phyloP scores from a whole-genome alignment of 805 yeast species.

The Helenozyma baotianmanensis region DNA sequence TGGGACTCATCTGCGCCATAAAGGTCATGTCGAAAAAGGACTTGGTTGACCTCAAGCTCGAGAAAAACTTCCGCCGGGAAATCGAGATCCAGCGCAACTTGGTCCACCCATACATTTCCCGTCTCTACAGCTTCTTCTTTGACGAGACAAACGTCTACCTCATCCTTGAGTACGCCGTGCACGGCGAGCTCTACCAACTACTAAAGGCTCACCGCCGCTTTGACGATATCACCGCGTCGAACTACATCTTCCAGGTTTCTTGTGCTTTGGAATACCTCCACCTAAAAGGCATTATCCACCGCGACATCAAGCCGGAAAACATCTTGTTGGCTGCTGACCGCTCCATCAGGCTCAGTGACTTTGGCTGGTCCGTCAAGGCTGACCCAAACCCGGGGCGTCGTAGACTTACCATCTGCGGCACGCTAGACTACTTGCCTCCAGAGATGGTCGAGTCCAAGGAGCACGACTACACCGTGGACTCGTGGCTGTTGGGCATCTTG shows the following conservation, averaged over 20 bases:
- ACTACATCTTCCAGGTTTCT: constrained; percentile 79
- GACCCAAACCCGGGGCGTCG: constrained; percentile 10
- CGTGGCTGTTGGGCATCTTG: constrained; percentile 89
- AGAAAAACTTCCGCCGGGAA: constrained; percentile 83
- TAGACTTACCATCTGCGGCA: constrained; percentile 81
- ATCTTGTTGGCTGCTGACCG: constrained; percentile 74
- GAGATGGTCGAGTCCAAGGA: constrained; percentile 85
- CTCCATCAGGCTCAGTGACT: constrained; percentile 80
- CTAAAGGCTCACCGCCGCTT: constrained; percentile 66
- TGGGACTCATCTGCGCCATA: constrained; percentile 83
- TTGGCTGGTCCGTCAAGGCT: constrained; percentile 86
- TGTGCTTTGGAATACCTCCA: constrained; percentile 76
- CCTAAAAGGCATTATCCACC: constrained; percentile 73
- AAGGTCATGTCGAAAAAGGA: constrained; percentile 88
- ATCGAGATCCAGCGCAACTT: constrained; percentile 84
- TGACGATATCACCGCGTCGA: constrained; percentile 67
- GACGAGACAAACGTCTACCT: constrained; percentile 78
- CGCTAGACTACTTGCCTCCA: constrained; percentile 91
- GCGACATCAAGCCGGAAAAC: constrained; percentile 94
- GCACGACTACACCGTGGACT: constrained; percentile 75
- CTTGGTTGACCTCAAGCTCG: constrained; percentile 67
- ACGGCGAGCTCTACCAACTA: constrained; percentile 81
- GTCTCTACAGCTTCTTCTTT: constrained; percentile 80
- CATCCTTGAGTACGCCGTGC: constrained; percentile 75
- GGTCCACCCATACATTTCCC: constrained; percentile 73